These are phyloP conservation scores for Aspergillus flavus DNA, from an alignment of 2,329 filamentous ascomycete species.

Conservation along the genomic window DNA sequence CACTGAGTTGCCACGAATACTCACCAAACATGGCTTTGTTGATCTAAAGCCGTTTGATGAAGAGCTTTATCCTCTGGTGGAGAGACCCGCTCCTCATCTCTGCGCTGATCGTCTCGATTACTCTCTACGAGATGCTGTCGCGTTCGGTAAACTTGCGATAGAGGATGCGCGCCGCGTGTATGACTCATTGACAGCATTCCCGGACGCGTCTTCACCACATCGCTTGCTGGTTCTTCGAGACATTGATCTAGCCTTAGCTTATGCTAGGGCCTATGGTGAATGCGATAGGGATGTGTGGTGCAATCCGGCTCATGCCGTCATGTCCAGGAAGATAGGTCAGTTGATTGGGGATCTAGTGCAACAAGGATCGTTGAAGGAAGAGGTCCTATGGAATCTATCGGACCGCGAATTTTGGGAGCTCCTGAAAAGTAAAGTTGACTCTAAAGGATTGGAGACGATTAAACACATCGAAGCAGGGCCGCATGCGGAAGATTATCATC, in stretches of 20 bases:
- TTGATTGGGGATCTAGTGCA: conserved; percentile 35
- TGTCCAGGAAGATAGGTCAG: conserved; percentile 37
- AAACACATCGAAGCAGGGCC: neutral
- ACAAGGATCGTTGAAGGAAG: conserved; percentile 28
- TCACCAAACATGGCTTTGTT: conserved; percentile 34
- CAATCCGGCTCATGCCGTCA: conserved; percentile 38
- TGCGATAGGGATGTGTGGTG: conserved; percentile 43
- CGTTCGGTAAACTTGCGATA: conserved; percentile 34
- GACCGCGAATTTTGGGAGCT: conserved; percentile 41
- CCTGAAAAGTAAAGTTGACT: conserved; percentile 26
- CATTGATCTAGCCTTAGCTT: conserved; percentile 29
- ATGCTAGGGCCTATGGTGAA: conserved; percentile 38
- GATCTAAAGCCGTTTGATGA: conserved; percentile 38
- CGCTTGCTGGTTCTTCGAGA: conserved; percentile 39
- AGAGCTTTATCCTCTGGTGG: conserved; percentile 43
- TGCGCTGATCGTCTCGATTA: conserved; percentile 48
- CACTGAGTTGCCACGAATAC: conserved; percentile 37
- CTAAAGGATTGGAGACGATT: conserved; percentile 11
- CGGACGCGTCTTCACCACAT: conserved; percentile 22
- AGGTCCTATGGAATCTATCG: conserved; percentile 37
- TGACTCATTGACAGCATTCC: conserved; percentile 32
- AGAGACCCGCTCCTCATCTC: conserved; percentile 41
- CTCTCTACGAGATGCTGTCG: conserved; percentile 39
- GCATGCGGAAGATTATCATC: conserved; percentile 21
- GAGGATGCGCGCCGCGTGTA: conserved; percentile 32